Base-by-base conservation (phyloP, 306 rosid genomes). In the Myrica gale region DNA sequence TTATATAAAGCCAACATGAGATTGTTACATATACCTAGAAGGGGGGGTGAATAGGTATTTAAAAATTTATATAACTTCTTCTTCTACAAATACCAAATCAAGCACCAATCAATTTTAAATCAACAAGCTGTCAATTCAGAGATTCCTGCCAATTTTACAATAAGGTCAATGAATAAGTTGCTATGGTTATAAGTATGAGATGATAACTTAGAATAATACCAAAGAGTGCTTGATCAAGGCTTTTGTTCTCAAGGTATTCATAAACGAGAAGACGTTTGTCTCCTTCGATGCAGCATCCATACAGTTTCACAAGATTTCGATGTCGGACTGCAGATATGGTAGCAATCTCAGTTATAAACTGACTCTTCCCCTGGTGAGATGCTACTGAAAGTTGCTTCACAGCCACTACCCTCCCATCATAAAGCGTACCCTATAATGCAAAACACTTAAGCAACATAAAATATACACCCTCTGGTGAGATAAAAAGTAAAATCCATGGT, bases 291-390 rank as follows among this genome's bases (percentile, higher is more conserved):
- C 98, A 93, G 76, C 91, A 93, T 69, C 98, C 96, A 11, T 84
- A 85, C 73, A 93, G 66, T 76, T 81, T 88, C 68, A 93, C 98
- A 39, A 90, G 87, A 84, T 93, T 93, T 32, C 90, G 92, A 74
- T 92, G 98, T 81, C 89, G 98, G 39, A 92, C 98, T 1, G 92
- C 86, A 65, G 98, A 92, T 82, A 90, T 89, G 48, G 94, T 90
- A 41, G 91, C 92, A 76, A 92, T 92, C 86, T 92, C 98, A 63
- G 96, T 62, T 55, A 90, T 85, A 79, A 92, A 92, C 72, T 92
- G 97, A 60, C 71, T 83, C 73, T 87, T 92, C 76, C 98, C 96
- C 86, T 90, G 98, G 81, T 87, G 92, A 68, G 96, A 92, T 58
- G 83, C 89, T 45, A 84, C 75, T 44, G 98, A 90, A 46, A 90